Base-by-base conservation (phyloP, 148 eudicot genomes). In the Suaeda aralocaspica region DNA sequence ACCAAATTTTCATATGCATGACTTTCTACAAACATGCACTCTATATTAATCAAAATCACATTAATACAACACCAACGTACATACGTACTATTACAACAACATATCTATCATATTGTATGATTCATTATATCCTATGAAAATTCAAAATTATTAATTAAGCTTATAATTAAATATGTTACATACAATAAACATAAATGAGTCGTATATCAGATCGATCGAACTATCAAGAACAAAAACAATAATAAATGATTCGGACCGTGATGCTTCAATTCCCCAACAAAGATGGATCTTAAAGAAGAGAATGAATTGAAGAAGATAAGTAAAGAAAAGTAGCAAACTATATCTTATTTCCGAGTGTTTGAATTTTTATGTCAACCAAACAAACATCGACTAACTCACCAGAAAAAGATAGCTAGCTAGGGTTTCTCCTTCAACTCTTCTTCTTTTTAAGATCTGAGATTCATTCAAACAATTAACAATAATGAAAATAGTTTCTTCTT, bases 231-330 rank as follows among this genome's bases (percentile, higher is more conserved):
- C 22, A 58, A 59, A 30, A 64, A 57, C 21, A 24, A 53, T 39
- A 29, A n/a, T 26, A 39, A 50, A 36, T 68, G 18, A 28, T 14
- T 57, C 67, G 77, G 72, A 74, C 77, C 77, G 67, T 74, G 67
- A 67, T 74, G 77, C 77, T 74, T 74, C 72, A 49, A 58, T 66
- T 36, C 30, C 56, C 67, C 49, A 26, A 42, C 10, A 49, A 41
- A 18, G 41, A 36, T 53, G 41, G 72, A 74, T 74, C 72, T 73
- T 71, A 72, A 34, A 22, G 33, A 67, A 31, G 59, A 67, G 33
- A 44, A 64, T 29, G 15, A 46, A n/a, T n/a, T 68, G 71, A 66
- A 58, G 76, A 66, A 66, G 57, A 52, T 41, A 57, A 61, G 10
- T 15, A 53, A 22, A 46, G 13, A 46, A 46, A 46, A 11, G 3